These are phyloP conservation scores for Eucalyptus sp. DNA, from an alignment of 345 rosid species.

Conservation along the genomic window DNA sequence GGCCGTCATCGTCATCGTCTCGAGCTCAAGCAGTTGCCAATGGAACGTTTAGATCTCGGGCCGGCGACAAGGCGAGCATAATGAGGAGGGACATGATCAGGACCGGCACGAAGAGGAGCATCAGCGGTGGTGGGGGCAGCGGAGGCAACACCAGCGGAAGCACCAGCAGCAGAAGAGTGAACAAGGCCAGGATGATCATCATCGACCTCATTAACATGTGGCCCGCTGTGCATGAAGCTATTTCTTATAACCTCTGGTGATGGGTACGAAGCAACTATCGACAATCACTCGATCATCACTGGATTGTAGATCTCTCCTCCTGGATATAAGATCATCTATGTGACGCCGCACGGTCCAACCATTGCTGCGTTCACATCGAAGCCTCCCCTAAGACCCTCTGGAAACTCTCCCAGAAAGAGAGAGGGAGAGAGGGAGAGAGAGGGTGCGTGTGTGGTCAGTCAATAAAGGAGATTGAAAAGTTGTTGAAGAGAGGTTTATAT, in stretches of 20 bases:
- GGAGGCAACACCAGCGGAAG: constrained; percentile 22
- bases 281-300: neutral
- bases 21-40: neutral
- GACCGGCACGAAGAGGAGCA: constrained; percentile 18
- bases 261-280: neutral
- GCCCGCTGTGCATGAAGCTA: neutral
- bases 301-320: neutral
- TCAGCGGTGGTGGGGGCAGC: constrained; percentile 19
- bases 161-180: constrained; percentile 3
- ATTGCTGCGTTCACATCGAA: neutral
- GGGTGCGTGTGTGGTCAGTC: neutral
- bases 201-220: neutral
- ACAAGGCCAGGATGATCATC: neutral
- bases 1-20: neutral
- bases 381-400: neutral
- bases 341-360: neutral
- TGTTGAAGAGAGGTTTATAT: neutral
- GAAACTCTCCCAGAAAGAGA: neutral
- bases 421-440: neutral
- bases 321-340: neutral
- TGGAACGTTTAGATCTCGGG: neutral
- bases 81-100: constrained; percentile 15
- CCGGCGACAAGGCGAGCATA: constrained; percentile 2
- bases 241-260: neutral
- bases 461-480: neutral